Percentiles rank a stretch among this genome's conserved stretches.
Conservation (phyloP, 2,329 filamentous ascomycete genomes). For the Aspergillus fumigatus region DNA sequence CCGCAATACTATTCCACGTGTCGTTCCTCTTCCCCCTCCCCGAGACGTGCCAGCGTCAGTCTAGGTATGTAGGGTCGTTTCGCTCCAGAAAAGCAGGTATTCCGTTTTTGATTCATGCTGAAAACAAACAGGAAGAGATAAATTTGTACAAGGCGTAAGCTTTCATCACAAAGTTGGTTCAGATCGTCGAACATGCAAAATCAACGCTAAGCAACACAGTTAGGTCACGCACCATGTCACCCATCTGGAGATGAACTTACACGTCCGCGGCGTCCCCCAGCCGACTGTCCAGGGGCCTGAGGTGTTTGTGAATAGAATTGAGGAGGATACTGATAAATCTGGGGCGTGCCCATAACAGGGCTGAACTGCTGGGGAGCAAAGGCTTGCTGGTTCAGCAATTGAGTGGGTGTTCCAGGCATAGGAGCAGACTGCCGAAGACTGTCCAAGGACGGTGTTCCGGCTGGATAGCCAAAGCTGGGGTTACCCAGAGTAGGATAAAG, state of each 20-base stretch:
- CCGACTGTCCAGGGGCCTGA: slow-evolving; percentile 39
- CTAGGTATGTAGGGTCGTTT: slow-evolving; percentile 28
- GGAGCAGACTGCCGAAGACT: slow-evolving; percentile 28
- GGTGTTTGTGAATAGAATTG: slow-evolving; percentile 46
- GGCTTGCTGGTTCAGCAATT: slow-evolving; percentile 45
- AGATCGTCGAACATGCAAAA: slow-evolving; percentile 21
- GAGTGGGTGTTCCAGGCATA: slow-evolving; percentile 31
- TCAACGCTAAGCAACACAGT: slow-evolving; percentile 26
- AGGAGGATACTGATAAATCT: slow-evolving; percentile 52
- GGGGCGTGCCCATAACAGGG: slow-evolving; percentile 39
- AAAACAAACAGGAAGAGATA: slow-evolving; percentile 14
- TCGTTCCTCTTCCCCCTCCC: slow-evolving; percentile 25
- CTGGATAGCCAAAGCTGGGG: slow-evolving; percentile 41
- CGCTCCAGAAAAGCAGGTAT: slow-evolving; percentile 30
- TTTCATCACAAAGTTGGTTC: slow-evolving; percentile 22
- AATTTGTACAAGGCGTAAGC: slow-evolving; percentile 36
- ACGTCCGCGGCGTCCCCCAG: slow-evolving; percentile 51
- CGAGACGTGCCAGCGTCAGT: slow-evolving; percentile 40
- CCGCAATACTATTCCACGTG: slow-evolving; percentile 19
- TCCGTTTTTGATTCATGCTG: slow-evolving; percentile 26
- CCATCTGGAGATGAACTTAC: slow-evolving; percentile 37
- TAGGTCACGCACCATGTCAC: slow-evolving; percentile 9
- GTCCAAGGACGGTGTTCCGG: slow-evolving; percentile 37
- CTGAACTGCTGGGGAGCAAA: slow-evolving; percentile 44
- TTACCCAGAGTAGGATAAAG: slow-evolving; percentile 45